Base-by-base conservation (phyloP, 2,329 filamentous ascomycete genomes). In the Esteya vermicola region DNA sequence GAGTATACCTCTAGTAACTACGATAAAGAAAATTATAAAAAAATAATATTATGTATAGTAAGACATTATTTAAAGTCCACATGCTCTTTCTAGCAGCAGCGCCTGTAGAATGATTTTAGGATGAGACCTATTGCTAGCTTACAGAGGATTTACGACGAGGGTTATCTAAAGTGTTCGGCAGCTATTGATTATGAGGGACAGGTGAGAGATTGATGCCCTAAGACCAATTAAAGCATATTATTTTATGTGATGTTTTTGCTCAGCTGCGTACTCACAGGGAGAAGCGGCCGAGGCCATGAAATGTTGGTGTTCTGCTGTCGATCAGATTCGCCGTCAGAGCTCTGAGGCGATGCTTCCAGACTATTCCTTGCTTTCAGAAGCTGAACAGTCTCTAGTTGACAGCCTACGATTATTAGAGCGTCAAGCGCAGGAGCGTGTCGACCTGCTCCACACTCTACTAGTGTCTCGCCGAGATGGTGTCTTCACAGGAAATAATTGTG, bases 91-190 rank as follows among this genome's bases (percentile, higher is more conserved):
- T n/a, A n/a, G n/a, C n/a, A n/a, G n/a, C n/a, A n/a, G n/a, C n/a
- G n/a, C n/a, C n/a, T n/a, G n/a, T n/a, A n/a, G n/a, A n/a, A n/a
- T n/a, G n/a, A n/a, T n/a, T n/a, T n/a, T n/a, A n/a, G n/a, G n/a
- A n/a, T n/a, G n/a, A n/a, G n/a, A n/a, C n/a, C n/a, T n/a, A n/a
- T n/a, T n/a, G n/a, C 81, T 60, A 77, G 78, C 46, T 76, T 95
- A 59, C 89, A 96, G 64, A 95, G 94, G 72, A 93, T 86, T 41
- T 96, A 96, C 63, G 89, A 96, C 64, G 86, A 96, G 60, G 88
- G 83, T 60, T 95, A 94, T 62, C 64, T 95, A 51, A 86, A 81
- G 55, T 95, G 88, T 62, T 95, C 88, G 13, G 96, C 88, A 2
- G 89, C 89, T 30, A 84, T 94, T 39, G 95, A 94, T 63, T 95